Percentiles rank a stretch among this genome's conserved stretches.
phyloP scores from a whole-genome alignment of 768 basidiomycete genomes.

The Tricholoma bakamatsutake region DNA sequence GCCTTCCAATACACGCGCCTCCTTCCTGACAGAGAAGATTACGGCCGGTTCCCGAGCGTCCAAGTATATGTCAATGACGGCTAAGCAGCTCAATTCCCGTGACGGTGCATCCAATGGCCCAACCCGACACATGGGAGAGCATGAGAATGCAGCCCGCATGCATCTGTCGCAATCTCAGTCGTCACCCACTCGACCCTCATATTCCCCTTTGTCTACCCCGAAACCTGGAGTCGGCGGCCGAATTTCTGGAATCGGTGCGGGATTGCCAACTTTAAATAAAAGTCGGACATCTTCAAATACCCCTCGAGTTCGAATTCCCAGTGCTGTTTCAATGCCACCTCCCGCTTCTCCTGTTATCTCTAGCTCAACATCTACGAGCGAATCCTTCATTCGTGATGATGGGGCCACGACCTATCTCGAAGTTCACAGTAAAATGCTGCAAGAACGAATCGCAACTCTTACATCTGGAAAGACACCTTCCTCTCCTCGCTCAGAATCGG shows the following conservation, averaged over 20 bases:
- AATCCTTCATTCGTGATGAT: conserved; percentile 9
- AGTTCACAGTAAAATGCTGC: conserved; percentile 33
- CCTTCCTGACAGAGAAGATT: conserved; percentile 40
- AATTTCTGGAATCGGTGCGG: conserved; percentile 28
- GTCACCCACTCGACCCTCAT: conserved; percentile 40
- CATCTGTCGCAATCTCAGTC: conserved; percentile 27
- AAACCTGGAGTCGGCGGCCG: conserved; percentile 40
- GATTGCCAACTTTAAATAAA: conserved; percentile 26
- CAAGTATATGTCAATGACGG: conserved; percentile 80
- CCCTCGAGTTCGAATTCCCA: conserved; percentile 63
- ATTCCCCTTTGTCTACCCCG: conserved; percentile 67
- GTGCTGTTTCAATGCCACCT: conserved; percentile 76
- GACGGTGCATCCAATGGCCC: conserved; percentile 28
- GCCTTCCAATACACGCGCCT: conserved; percentile 27
- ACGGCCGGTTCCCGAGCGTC: conserved; percentile 83
- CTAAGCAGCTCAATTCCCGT: conserved; percentile 65
- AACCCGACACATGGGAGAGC: conserved; percentile 14
- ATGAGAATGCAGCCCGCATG: conserved; percentile 22
- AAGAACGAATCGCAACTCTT: conserved; percentile 44
- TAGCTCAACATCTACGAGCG: conserved; percentile 34
- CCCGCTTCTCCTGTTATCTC: conserved; percentile 56
- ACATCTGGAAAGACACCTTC: conserved; percentile 19
- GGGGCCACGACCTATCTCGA: conserved; percentile 23
- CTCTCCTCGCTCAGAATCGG: conserved; percentile 32
- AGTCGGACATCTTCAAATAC: conserved; percentile 42